Base-by-base conservation (phyloP, 2,329 filamentous ascomycete species). In the Lachnellula cervina region DNA sequence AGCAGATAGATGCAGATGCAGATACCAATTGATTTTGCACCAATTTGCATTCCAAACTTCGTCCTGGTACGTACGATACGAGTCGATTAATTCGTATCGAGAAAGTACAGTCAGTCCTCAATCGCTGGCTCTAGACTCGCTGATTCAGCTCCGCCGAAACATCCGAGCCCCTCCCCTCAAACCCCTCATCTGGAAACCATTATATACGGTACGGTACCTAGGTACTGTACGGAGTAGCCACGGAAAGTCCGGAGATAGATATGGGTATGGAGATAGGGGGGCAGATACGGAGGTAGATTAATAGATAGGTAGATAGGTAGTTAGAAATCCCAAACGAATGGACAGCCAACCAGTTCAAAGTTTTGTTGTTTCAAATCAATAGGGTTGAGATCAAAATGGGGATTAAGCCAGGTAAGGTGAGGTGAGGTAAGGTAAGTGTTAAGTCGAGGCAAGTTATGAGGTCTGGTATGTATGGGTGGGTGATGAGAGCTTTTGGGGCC, bases 1-100 rank as follows among this genome's bases (percentile, higher is more conserved):
- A 58, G 54, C 55, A 53, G 43, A 50, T 45, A 56, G 54, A 42
- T 35, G 16, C 28, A 46, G 19, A 7, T 23, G 46, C 25, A 48
- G 21, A 25, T 32, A 11, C 8, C 9, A 3, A 47, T 16, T 8
- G 44, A 19, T 16, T 16, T 16, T 11, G 44, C 44, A 47, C 44
- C 19, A 47, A 25, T 8, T 47, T 28, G 44, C 16, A 47, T 19
- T 32, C 7, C 8, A 32, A 32, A 11, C 28, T 32, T 32, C 7
- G 28, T 9, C 7, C 28, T 32, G 28, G 7, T 32, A 9, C 7
- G 4, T 21, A 21, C 21, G 21, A 21, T 21, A 21, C 21, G 9
- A 32, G 28, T 32, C 28, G 28, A 32, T 8, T 11, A 32, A 11
- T 32, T 32, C 28, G 28, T 32, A 32, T 32, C 11, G 28, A 32